Conservation (phyloP, 208 protist species). For the Trypanosoma platydactyli region DNA sequence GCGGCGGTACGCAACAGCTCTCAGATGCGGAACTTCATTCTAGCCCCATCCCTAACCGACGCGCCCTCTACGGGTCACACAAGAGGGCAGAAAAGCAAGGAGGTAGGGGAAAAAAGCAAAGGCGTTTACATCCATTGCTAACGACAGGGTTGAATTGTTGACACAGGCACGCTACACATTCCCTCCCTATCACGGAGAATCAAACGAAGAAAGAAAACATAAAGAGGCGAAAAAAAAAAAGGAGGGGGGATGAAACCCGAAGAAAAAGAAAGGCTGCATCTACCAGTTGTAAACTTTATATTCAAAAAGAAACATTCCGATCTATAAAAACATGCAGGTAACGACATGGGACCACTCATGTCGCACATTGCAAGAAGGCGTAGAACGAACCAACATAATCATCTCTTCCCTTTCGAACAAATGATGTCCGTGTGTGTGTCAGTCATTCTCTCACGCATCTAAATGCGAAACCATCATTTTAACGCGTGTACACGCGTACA, state of each 20-base stretch:
- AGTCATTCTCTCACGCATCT: too few species aligned
- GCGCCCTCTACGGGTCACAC: background rate
- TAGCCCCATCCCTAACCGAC: background rate
- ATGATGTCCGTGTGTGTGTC: background rate
- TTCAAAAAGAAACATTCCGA: too few species aligned
- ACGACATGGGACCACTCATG: background rate
- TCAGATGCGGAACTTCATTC: background rate
- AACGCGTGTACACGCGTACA: slow-evolving; percentile 1
- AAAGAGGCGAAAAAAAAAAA: background rate
- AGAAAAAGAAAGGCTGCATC: background rate
- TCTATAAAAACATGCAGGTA: too few species aligned
- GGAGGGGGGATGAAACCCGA: slow-evolving; percentile 2
- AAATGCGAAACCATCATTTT: background rate
- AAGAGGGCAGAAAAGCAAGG: slow-evolving; percentile 2
- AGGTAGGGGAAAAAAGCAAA: slow-evolving; percentile 14
- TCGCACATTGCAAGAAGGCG: background rate
- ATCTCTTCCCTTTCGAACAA: background rate
- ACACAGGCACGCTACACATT: background rate
- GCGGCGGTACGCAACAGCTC: background rate
- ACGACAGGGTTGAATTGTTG: background rate
- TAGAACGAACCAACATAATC: background rate
- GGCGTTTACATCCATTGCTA: background rate
- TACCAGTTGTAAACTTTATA: background rate
- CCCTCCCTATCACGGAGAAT: background rate
- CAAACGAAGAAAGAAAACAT: background rate